These are phyloP conservation scores for Phytophthora uliginosa DNA, from an alignment of 352 stramenopile genomes.

Conservation along the genomic window DNA sequence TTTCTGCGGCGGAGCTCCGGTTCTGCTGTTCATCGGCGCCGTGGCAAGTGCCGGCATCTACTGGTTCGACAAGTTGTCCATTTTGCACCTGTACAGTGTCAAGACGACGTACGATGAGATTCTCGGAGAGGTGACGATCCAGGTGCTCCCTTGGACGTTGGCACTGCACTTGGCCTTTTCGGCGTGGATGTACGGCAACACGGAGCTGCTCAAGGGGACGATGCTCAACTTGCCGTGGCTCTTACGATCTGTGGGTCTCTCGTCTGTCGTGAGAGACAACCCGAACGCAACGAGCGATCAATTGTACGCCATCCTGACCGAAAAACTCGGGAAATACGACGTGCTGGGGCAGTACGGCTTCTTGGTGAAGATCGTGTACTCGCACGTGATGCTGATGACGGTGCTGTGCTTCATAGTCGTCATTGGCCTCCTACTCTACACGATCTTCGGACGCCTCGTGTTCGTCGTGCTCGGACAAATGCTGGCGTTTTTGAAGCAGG, in stretches of 20 bases:
- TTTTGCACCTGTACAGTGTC: constrained; percentile 61
- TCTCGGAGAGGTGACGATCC: constrained; percentile 48
- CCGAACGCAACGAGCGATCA: constrained; percentile 37
- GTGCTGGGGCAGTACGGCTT: constrained; percentile 44
- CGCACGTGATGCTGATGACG: constrained; percentile 62
- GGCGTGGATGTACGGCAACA: constrained; percentile 64
- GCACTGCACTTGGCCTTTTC: constrained; percentile 63
- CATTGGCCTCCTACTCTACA: constrained; percentile 47
- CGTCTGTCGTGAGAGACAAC: constrained; percentile 25
- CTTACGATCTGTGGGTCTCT: constrained; percentile 36
- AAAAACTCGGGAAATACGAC: constrained; percentile 39
- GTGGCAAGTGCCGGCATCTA: constrained; percentile 44
- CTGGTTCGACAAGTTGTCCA: constrained; percentile 65
- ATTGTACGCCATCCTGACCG: constrained; percentile 37
- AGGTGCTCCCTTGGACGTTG: constrained; percentile 54
- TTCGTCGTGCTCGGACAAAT: constrained; percentile 37
- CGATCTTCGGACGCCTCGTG: constrained; percentile 39
- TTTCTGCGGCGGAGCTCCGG: constrained; percentile 58
- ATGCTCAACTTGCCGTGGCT: constrained; percentile 49
- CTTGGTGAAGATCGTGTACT: constrained; percentile 57
- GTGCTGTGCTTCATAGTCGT: constrained; percentile 47
- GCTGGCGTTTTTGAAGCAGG: constrained; percentile 27
- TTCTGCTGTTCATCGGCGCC: constrained; percentile 57
- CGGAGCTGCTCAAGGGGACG: constrained; percentile 43
- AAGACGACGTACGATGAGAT: constrained; percentile 60